Base-by-base conservation (phyloP, 768 basidiomycete species). In the Xerocomus brunneocitrinus region DNA sequence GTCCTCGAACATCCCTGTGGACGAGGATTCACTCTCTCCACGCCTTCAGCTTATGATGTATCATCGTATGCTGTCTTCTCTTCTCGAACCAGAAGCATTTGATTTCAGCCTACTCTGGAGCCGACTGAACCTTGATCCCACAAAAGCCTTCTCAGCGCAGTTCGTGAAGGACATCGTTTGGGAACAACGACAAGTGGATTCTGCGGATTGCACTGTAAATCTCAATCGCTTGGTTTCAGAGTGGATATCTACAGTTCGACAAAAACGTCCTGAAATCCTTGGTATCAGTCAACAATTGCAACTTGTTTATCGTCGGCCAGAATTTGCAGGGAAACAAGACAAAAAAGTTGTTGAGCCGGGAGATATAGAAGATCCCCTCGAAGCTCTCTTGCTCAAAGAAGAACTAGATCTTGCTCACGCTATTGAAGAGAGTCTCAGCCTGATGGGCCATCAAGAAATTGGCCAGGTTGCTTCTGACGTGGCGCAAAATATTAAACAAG, bases 11-110 rank as follows among this genome's bases (percentile, higher is more conserved):
- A 58, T 90, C 2, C 89, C 89, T 2, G 65, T 74, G 4, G 74
- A 82, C 13, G 74, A 76, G 38, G 88, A 90, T 56, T 76, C 81
- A 0, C 64, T 78, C 13, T 65, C 82, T 1, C 76, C 88, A 0
- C 79, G 80, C 7, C 69, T 90, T 34, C 90, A 92, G 64, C 76
- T 91, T 5, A 89, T 89, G 85, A 69, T 90, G 35, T 92, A 92
- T 62, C 78, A 80, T 59, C 80, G 81, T 16, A 79, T 92, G 48
- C 74, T 92, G 35, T 72, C 74, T 22, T 68, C 70, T 4, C 69
- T 89, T 12, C 64, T 84, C 19, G 67, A 77, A 3, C 73, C 74
- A 1, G 57, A 57, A 35, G 47, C 60, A 0, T 79, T 83, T 54
- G 76, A 84, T 58, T 88, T 85, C 60, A 43, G 65, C 24, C 50